These are phyloP conservation scores for Noccaea caerulescens DNA, from an alignment of 345 rosid species.

Conservation along the genomic window DNA sequence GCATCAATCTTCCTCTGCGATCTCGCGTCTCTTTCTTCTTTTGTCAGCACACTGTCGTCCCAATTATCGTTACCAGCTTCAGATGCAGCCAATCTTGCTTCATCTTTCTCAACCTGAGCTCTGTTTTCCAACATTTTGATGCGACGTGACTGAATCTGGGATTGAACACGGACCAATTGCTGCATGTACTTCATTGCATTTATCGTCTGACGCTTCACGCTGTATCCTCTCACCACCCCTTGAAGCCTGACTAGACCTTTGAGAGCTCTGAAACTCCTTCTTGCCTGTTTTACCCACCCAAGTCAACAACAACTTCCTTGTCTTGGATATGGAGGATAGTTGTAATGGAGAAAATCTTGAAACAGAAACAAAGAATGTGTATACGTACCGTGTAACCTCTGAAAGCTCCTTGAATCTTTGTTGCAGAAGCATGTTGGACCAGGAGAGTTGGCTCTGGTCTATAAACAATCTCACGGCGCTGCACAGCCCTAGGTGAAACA, in stretches of 20 bases:
- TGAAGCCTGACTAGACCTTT: conserved; percentile 96
- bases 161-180: conserved; percentile 83
- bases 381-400: conserved; percentile 76
- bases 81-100: conserved; percentile 57
- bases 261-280: conserved; percentile 88
- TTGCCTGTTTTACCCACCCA: conserved; percentile 56
- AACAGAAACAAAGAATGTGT: conserved; percentile 14
- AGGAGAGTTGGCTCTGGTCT: conserved; percentile 76
- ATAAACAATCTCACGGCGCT: conserved; percentile 44
- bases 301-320: conserved; percentile 13
- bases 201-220: conserved; percentile 80
- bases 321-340: conserved; percentile 5
- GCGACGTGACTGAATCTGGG: conserved; percentile 91
- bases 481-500: conserved; percentile 34
- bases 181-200: conserved; percentile 96
- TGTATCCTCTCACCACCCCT: conserved; percentile 88
- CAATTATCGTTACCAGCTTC: conserved; percentile 71
- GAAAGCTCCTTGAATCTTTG: conserved; percentile 83
- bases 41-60: conserved; percentile 89
- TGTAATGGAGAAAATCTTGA: conserved; percentile 12
- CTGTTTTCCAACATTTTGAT: conserved; percentile 82
- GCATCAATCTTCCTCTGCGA: conserved; percentile 78
- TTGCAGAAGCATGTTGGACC: conserved; percentile 76
- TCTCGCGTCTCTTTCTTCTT: conserved; percentile 79
- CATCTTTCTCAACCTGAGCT: conserved; percentile 53